Evolutionary conservation across 768 basidiomycete species (phyloP), one percentile per base, ranked within the genome.

Genomic region (Harrya chromipes): DNA sequence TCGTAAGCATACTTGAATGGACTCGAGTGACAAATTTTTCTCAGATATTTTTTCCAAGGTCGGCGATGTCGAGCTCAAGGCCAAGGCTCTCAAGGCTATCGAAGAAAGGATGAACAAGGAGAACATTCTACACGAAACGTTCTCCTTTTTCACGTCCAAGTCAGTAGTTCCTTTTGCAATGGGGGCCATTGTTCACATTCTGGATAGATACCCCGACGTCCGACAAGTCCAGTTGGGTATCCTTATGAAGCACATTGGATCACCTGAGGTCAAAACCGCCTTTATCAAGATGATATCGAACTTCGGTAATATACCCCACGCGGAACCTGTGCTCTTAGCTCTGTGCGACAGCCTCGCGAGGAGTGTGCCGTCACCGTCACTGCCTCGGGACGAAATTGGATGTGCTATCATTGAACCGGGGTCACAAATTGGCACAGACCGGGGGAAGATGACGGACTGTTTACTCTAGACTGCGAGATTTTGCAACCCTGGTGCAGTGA

Each of bases 81-180:
- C 37, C 2, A 44, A 36, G 24, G 42, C 67, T 2, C 39, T 62
- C 5, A 21, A 42, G 11, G 64, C 60, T 1, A 60, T 66, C 40
- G 27, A 37, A 17, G 43, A 48, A 17, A 48, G 52, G 11, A 36
- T 67, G 49, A 38, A 45, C 9, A 19, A 48, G 31, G 26, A 4
- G 26, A 66, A 67, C 20, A 43, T 65, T 2, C 14, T 66, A 9
- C 48, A 56, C 9, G 67, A 69, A 47, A 38, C 53, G 2, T 58
- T 67, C 40, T 69, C 67, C n/a, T 38, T 46, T 21, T 66, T 66
- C 46, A 56, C 65, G 14, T 63, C 62, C 42, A 56, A 52, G 61
- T 59, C 0, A 37, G 58, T 47, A 41, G 8, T 19, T 23, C 35
- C 8, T 41, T 38, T 20, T 37, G 14, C 9, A 17, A 36, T 6